Evolutionary conservation across 495 filamentous ascomycete species (phyloP), one percentile per base, ranked within the genome.

Genomic region (Melanomma pulvis-pyrius): DNA sequence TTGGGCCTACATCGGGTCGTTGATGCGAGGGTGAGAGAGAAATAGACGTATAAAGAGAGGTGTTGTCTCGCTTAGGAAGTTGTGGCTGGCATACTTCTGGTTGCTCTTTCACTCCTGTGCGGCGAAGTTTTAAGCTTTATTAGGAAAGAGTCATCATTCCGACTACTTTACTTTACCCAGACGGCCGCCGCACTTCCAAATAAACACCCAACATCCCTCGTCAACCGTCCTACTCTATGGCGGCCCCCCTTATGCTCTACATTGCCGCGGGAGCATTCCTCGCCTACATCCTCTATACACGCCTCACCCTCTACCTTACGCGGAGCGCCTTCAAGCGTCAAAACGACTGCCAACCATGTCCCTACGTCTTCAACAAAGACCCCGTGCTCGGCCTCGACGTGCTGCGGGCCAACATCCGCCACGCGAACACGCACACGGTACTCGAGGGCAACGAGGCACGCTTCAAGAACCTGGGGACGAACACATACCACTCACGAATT

Each of bases 381-480:
- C 72, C 65, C 24, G 39, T 78, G 21, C 51, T 78, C 26, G 76
- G 75, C 13, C 11, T 74, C 32, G 73, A 77, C 53, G 12, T 73
- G n/a, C 59, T 77, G 30, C 50, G 55, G 0, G 49, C 64, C 28
- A 74, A 74, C 52, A 49, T 71, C n/a, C 47, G 41, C 1, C 36
- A 60, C 3, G 28, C 60, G n/a, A 73, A 74, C n/a, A 67, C 73
- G 29, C 61, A 61, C 21, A 56, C 19, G 3, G 17, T 76, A 4
- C 71, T 76, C 12, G 52, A 57, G 12, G 22, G 13, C 8, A 39
- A 12, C 32, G 29, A 61, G 12, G 21, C 30, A 0, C 68, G 76
- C n/a, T 77, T 77, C 53, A 17, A 69, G 11, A 22, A 58, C 8
- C 39, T 65, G 12, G 59, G 47, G 13, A 36, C 53, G 17, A 64